phyloP scores from a whole-genome alignment of 2,329 filamentous ascomycete species.

The Calonectria pseudoturangicola region DNA sequence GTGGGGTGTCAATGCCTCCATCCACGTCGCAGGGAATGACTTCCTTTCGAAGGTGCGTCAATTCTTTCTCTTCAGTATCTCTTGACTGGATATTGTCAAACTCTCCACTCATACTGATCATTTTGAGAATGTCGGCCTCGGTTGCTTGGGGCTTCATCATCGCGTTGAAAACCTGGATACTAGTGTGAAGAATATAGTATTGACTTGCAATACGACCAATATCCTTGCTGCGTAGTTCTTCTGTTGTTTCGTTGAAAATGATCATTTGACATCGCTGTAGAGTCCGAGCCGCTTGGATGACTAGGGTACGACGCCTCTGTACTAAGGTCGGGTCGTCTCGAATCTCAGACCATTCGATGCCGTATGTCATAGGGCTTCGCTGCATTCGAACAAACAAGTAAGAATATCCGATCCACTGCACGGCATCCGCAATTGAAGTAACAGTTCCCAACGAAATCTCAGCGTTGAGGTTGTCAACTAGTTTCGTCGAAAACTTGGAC shows the following conservation, averaged over 20 bases:
- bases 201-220: conserved; percentile 97
- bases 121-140: conserved; percentile 93
- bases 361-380: conserved; percentile 91
- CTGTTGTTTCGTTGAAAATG: conserved; percentile 95
- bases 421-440: conserved; percentile 93
- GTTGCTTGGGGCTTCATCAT: conserved; percentile 92
- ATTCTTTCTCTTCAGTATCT: conserved; percentile 91
- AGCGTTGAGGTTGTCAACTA: conserved; percentile 97
- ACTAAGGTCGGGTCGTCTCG: conserved; percentile 92
- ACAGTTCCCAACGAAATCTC: conserved; percentile 96
- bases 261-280: conserved; percentile 98
- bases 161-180: conserved; percentile 95
- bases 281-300: conserved; percentile 90
- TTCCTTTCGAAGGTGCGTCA: conserved; percentile 83
- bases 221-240: conserved; percentile 95
- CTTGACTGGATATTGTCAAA: conserved; percentile 97
- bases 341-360: conserved; percentile 95
- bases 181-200: conserved; percentile 95
- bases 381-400: conserved; percentile 98
- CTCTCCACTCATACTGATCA: conserved; percentile 98
- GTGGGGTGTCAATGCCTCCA: conserved; percentile 80
- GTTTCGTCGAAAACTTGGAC: conserved; percentile 93
- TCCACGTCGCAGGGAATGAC: conserved; percentile 86
- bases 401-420: conserved; percentile 98
- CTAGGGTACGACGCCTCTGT: conserved; percentile 87